Percentiles rank a stretch among this genome's conserved stretches.
Conservation (phyloP, 2,329 filamentous ascomycete genomes). For the Aspergillus jensenii region DNA sequence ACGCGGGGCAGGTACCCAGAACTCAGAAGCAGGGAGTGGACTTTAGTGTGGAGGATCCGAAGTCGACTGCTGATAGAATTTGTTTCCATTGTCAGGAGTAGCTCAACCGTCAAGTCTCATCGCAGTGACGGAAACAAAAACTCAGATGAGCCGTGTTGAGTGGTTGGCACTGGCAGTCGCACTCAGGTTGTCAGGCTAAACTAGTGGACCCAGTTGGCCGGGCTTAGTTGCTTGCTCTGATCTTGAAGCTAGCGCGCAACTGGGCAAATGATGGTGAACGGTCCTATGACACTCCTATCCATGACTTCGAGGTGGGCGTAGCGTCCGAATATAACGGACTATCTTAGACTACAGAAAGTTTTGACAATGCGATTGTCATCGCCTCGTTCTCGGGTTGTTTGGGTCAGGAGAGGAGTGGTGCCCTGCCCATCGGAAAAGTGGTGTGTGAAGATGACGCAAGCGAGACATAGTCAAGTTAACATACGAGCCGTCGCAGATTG, state of each 20-base stretch:
- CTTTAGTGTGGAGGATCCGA: too few relatives aligned
- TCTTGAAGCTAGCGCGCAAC: conserved; percentile 4
- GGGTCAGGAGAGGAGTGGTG: not conserved
- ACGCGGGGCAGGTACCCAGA: not conserved
- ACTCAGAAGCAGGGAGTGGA: too few relatives aligned
- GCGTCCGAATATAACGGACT: not conserved
- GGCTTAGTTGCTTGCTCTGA: not conserved
- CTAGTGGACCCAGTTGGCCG: conserved; percentile 6
- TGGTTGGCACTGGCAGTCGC: not conserved
- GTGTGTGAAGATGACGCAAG: not conserved
- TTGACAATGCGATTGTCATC: not conserved
- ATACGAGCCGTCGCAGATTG: not conserved
- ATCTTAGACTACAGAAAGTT: not conserved
- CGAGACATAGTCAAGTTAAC: not conserved
- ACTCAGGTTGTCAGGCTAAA: not conserved
- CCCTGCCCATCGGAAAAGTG: not conserved
- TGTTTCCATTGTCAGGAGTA: not conserved
- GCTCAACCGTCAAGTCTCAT: not conserved
- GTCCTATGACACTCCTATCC: not conserved
- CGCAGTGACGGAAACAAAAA: not conserved
- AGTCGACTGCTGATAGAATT: too few relatives aligned
- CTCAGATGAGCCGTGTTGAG: too few relatives aligned
- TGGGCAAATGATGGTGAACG: not conserved
- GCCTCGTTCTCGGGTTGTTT: not conserved
- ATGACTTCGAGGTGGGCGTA: not conserved